Percentiles rank a stretch among this genome's conserved stretches.
These are phyloP conservation scores for Apophysomyces ossiformis DNA, from an alignment of 371 early-diverging fungal genomes.

Conservation along the genomic window DNA sequence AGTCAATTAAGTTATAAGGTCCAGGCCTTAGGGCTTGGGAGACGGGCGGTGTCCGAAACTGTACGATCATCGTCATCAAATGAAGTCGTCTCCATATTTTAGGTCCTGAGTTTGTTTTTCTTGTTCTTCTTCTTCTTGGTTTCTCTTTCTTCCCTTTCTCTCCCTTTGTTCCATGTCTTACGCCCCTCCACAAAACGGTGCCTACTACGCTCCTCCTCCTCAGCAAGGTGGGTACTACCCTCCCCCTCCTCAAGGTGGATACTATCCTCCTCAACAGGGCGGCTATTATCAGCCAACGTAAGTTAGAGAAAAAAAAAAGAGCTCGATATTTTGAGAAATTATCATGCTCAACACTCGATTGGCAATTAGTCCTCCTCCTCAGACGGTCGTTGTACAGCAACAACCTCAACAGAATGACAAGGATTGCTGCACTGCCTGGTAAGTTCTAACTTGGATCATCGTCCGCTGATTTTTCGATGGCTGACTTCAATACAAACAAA, in stretches of 20 bases:
- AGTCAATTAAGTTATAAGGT: not conserved
- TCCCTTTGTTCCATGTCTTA: slow-evolving; percentile 3
- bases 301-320: not conserved
- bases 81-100: not conserved
- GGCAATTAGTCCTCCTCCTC: slow-evolving; percentile 12
- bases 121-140: not conserved
- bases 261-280: slow-evolving; percentile 19
- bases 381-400: slow-evolving; percentile 17
- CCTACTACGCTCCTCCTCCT: slow-evolving; percentile 10
- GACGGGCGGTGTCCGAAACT: slow-evolving; percentile 11
- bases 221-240: slow-evolving; percentile 12
- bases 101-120: not conserved
- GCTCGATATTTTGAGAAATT: not conserved
- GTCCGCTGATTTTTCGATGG: not conserved
- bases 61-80: slow-evolving; percentile 8
- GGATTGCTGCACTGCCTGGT: slow-evolving; percentile 21
- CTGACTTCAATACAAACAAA: too few species aligned
- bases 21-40: too few species aligned
- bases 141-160: slow-evolving; percentile 2
- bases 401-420: slow-evolving; percentile 7
- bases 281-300: slow-evolving; percentile 16
- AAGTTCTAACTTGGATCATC: not conserved
- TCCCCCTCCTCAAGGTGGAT: slow-evolving; percentile 12
- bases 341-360: too few species aligned
- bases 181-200: slow-evolving; percentile 5